These are phyloP conservation scores for Coniella lustricola DNA, from an alignment of 2,329 filamentous ascomycete genomes.

Conservation along the genomic window DNA sequence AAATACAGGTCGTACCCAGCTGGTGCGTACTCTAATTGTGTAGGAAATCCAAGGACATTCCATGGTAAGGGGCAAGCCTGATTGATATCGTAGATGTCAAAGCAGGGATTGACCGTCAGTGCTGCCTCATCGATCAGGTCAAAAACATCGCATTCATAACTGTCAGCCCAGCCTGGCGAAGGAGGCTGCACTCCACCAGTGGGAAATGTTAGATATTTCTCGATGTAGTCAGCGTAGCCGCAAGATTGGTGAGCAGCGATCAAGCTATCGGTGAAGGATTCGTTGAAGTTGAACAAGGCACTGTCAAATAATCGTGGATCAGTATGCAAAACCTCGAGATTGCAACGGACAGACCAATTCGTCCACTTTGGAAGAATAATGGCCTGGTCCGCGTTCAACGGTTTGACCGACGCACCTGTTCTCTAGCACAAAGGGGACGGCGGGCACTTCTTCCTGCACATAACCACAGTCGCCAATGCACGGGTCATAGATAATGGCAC, in stretches of 20 bases:
- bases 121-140: slow-evolving; percentile 21
- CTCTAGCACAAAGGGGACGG: slow-evolving; percentile 23
- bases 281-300: slow-evolving; percentile 2
- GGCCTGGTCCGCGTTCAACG: too few species aligned
- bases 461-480: slow-evolving; percentile 38
- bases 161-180: slow-evolving; percentile 2
- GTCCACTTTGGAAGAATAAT: too few species aligned
- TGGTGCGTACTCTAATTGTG: slow-evolving; percentile 4
- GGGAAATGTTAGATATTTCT: slow-evolving; percentile 33
- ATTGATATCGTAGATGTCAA: slow-evolving; percentile 61
- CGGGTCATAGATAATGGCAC: slow-evolving; percentile 58
- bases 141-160: slow-evolving; percentile 1
- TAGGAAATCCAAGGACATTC: slow-evolving; percentile 20
- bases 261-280: slow-evolving; percentile 31
- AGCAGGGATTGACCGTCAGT: slow-evolving; percentile 58
- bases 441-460: slow-evolving; percentile 17
- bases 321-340: not conserved
- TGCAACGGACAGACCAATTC: too few species aligned
- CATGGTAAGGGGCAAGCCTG: slow-evolving; percentile 61
- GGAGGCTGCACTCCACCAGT: slow-evolving; percentile 2
- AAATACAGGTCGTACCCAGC: slow-evolving; percentile 5
- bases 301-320: not conserved
- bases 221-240: slow-evolving; percentile 42
- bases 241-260: slow-evolving; percentile 44
- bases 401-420: not conserved